Conservation (phyloP, 2,329 filamentous ascomycete species). For the Cladosporium sp. region DNA sequence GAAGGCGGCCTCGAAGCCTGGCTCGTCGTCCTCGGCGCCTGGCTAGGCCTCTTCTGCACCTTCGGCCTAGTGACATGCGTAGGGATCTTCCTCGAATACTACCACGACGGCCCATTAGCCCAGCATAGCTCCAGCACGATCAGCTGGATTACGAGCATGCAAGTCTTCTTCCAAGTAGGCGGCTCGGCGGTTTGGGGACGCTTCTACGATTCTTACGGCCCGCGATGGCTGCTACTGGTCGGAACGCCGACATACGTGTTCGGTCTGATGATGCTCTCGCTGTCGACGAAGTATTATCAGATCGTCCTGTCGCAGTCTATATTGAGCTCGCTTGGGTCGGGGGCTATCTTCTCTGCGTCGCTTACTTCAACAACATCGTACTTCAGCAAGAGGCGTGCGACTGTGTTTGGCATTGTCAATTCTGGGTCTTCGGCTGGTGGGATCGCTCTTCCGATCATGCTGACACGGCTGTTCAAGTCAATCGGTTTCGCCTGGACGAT, state of each 20-base stretch:
- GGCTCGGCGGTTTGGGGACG: slow-evolving; percentile 44
- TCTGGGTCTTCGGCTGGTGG: slow-evolving; percentile 50
- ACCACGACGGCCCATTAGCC: slow-evolving; percentile 39
- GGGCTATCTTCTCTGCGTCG: slow-evolving; percentile 46
- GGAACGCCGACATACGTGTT: slow-evolving; percentile 57
- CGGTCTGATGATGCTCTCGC: slow-evolving; percentile 59
- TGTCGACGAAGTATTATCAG: slow-evolving; percentile 54
- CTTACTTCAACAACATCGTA: slow-evolving; percentile 44
- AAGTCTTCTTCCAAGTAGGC: slow-evolving; percentile 52
- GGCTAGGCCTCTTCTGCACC: slow-evolving; percentile 67
- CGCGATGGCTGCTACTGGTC: slow-evolving; percentile 50
- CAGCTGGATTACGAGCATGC: slow-evolving; percentile 44
- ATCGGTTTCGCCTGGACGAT: slow-evolving; percentile 57
- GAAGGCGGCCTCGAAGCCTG: slow-evolving; percentile 77
- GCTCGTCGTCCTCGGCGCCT: slow-evolving; percentile 75
- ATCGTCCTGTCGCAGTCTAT: slow-evolving; percentile 53
- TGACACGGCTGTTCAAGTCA: slow-evolving; percentile 49
- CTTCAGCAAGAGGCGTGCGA: slow-evolving; percentile 46
- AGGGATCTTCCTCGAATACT: slow-evolving; percentile 63
- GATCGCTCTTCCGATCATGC: slow-evolving; percentile 61
- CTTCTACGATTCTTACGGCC: slow-evolving; percentile 44
- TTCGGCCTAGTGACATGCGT: slow-evolving; percentile 78
- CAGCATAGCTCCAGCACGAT: slow-evolving; percentile 38
- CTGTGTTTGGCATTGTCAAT: slow-evolving; percentile 48
- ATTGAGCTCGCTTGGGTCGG: slow-evolving; percentile 46